Evolutionary conservation across 2,329 filamentous ascomycete species (phyloP), one percentile per base, ranked within the genome.

Genomic region (Alternaria longipes): DNA sequence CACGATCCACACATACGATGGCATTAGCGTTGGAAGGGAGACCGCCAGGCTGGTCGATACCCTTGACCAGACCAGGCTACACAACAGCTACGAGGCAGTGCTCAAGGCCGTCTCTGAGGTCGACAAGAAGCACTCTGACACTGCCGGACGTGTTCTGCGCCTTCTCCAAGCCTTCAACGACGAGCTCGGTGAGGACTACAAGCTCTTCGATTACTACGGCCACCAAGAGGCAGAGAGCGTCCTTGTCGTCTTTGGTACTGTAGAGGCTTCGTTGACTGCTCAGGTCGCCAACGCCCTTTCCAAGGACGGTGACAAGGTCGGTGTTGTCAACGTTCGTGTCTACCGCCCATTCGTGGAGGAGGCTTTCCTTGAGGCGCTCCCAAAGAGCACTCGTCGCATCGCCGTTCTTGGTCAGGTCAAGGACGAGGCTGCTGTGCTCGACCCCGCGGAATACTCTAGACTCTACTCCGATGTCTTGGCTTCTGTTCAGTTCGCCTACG

Each of bases 311-410:
- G 86, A 87, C 75, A 92, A 90, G 81, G 87, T 97, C 63, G 95
- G 95, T 71, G 91, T 94, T 40, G 85, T 99, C 79, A 94, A 92
- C 72, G 94, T 98, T 47, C 91, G 95, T 66, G 86, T 99, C 56
- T 99, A 98, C 84, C 89, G 94, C 44, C 95, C 95, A 16, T 98
- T 99, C 74, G 88, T 95, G 32, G 95, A 99, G 81, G 93, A 97
- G 77, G 91, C 92, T 53, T 98, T 99, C 85, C 83, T 98, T 65
- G 89, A 90, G 68, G 87, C 87, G 11, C 86, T 99, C 28, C 93
- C 95, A 34, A 84, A 88, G 68, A 91, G 91, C 36, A 87, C 90
- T 47, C 88, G 87, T 80, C 91, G 86, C 64, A 85, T 99, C 66
- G 90, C 90, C 38, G 93, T 98, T 20, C 87, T 99, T 6, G 95